These are phyloP conservation scores for Penicillium sp. DNA, from an alignment of 2,329 filamentous ascomycete genomes.

Conservation along the genomic window DNA sequence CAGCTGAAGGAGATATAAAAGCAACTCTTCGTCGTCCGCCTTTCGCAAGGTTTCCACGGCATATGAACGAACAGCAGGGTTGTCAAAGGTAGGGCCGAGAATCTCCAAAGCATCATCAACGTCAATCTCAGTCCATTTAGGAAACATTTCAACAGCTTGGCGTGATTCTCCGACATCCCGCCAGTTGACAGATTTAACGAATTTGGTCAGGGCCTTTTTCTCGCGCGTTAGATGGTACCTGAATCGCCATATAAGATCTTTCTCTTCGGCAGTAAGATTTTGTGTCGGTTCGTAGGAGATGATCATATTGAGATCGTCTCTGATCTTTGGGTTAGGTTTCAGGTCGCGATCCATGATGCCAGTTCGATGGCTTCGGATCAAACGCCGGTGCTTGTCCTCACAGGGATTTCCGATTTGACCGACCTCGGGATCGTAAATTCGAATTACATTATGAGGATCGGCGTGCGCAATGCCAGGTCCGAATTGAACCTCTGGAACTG, in stretches of 20 bases:
- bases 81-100: slow-evolving; percentile 88
- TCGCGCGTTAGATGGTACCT: slow-evolving; percentile 90
- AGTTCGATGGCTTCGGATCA: slow-evolving; percentile 89
- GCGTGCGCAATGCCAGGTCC: slow-evolving; percentile 82
- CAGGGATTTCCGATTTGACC: slow-evolving; percentile 88
- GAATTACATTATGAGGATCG: slow-evolving; percentile 61
- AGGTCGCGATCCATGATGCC: slow-evolving; percentile 93
- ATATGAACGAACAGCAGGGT: slow-evolving; percentile 82
- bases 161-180: slow-evolving; percentile 78
- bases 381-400: slow-evolving; percentile 87
- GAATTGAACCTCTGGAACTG: slow-evolving; percentile 82
- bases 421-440: slow-evolving; percentile 91
- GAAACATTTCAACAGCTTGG: slow-evolving; percentile 84
- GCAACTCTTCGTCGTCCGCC: slow-evolving; percentile 85
- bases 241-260: slow-evolving; percentile 97
- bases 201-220: slow-evolving; percentile 90
- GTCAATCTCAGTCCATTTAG: slow-evolving; percentile 95
- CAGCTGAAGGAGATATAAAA: slow-evolving; percentile 87
- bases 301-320: slow-evolving; percentile 88
- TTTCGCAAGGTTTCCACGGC: slow-evolving; percentile 90
- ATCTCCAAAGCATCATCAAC: slow-evolving; percentile 94
- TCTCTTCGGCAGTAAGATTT: slow-evolving; percentile 81
- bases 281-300: slow-evolving; percentile 92
- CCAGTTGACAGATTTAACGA: slow-evolving; percentile 98
- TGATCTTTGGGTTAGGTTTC: slow-evolving; percentile 92